phyloP scores from a whole-genome alignment of 495 filamentous ascomycete genomes.

The Mytilinidion resinicola region DNA sequence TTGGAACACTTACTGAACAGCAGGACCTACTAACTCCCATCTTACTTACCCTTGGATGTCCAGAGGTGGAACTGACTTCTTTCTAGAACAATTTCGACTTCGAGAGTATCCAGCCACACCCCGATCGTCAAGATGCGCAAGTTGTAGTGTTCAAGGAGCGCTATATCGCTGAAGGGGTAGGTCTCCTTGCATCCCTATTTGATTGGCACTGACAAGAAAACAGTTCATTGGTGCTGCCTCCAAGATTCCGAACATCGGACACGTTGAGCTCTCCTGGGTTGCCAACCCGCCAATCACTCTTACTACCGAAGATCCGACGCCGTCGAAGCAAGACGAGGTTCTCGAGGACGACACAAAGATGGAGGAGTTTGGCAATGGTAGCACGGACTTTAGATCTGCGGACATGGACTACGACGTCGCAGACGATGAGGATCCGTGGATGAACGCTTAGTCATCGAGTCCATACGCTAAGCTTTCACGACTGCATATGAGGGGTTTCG shows the following conservation, averaged over 20 bases:
- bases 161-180: conserved; percentile 69
- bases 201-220: neutral
- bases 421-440: conserved; percentile 26
- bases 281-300: neutral
- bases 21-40: too few species aligned
- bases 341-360: neutral
- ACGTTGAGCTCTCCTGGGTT: conserved; percentile 72
- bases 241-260: conserved; percentile 67
- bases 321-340: neutral
- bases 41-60: too few species aligned
- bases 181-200: neutral
- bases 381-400: neutral
- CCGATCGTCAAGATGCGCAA: conserved; percentile 50
- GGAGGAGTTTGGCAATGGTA: conserved; percentile 3
- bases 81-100: conserved; percentile 77
- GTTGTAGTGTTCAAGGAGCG: conserved; percentile 83
- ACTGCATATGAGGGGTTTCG: too few species aligned
- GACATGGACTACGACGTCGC: conserved; percentile 26
- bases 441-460: neutral
- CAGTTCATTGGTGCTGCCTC: conserved; percentile 60
- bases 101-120: conserved; percentile 63
- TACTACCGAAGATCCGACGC: neutral
- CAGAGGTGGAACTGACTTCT: neutral
- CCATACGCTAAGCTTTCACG: too few species aligned
- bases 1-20: too few species aligned